Conservation (phyloP, 345 rosid genomes). For the Populus nigra region DNA sequence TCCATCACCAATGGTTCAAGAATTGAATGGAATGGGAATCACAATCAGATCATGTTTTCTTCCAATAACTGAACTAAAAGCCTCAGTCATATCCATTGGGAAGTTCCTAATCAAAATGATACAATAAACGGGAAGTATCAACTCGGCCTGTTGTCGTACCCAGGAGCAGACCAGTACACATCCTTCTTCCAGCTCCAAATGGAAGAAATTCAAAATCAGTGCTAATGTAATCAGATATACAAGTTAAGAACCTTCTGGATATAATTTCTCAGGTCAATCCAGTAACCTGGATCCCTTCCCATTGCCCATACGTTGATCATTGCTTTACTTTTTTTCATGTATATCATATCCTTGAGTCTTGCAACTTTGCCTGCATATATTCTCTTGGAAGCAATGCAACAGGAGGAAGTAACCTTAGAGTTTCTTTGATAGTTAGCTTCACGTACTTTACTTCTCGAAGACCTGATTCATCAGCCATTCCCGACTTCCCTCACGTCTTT, state of each 20-base stretch:
- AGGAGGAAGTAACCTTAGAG: slow-evolving; percentile 7
- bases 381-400: slow-evolving; percentile 16
- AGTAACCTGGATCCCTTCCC: slow-evolving; percentile 13
- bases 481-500: slow-evolving; percentile 12
- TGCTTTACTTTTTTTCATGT: background rate
- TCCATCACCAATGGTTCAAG: background rate
- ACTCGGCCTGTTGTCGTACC: slow-evolving; percentile 15
- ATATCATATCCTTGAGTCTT: slow-evolving; percentile 14
- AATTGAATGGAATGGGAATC: slow-evolving; percentile 11
- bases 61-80: background rate
- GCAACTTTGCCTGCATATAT: background rate
- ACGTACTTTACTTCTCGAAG: background rate
- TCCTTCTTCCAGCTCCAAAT: slow-evolving; percentile 33
- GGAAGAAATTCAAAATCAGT: slow-evolving; percentile 20
- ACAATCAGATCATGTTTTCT: slow-evolving; percentile 14
- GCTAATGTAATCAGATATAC: slow-evolving; percentile 20
- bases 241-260: no score
- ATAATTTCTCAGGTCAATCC: background rate
- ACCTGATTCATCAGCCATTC: background rate
- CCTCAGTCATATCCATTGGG: slow-evolving; percentile 25
- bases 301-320: slow-evolving; percentile 19
- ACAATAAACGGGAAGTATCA: slow-evolving; percentile 12
- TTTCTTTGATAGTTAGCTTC: slow-evolving; percentile 15
- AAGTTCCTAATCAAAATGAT: slow-evolving; percentile 32
- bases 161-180: slow-evolving; percentile 21